A percentile compares a stretch with the other conserved stretches of the same genome.
Conservation (phyloP, 495 filamentous ascomycete genomes). For the Aspergillus mulundensis region DNA sequence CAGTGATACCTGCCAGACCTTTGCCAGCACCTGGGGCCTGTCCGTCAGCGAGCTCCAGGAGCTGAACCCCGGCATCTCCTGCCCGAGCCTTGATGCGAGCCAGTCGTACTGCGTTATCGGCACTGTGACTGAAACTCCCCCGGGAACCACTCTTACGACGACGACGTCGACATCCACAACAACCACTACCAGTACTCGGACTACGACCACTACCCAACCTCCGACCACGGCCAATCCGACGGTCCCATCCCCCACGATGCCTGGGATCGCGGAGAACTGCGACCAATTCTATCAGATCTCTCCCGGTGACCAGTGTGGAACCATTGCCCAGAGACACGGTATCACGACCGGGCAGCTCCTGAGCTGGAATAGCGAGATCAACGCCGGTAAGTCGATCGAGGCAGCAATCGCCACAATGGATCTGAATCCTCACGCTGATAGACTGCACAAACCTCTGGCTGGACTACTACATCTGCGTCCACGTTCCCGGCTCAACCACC, state of each 20-base stretch:
- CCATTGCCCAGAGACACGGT: not conserved
- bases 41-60: constrained; percentile 3
- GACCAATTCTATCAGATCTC: constrained; percentile 20
- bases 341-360: constrained; percentile 1
- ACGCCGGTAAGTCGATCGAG: not conserved
- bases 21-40: constrained; percentile 13
- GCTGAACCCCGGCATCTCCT: constrained; percentile 17
- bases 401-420: no score
- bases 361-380: constrained; percentile 6
- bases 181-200: constrained; percentile 2
- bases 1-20: constrained; percentile 13
- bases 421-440: no score
- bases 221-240: not conserved
- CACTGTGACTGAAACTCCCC: constrained; percentile 5
- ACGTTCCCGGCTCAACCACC: constrained; percentile 13
- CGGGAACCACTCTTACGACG: not conserved
- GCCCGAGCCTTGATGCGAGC: constrained; percentile 12
- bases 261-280: constrained; percentile 21
- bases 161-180: constrained; percentile 11
- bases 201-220: constrained; percentile 3
- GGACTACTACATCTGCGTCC: constrained; percentile 1
- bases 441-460: not conserved
- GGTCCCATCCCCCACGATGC: constrained; percentile 11
- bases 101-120: constrained; percentile 17
- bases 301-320: not conserved